These are phyloP conservation scores for Podospora didyma DNA, from an alignment of 495 filamentous ascomycete species.

Conservation along the genomic window DNA sequence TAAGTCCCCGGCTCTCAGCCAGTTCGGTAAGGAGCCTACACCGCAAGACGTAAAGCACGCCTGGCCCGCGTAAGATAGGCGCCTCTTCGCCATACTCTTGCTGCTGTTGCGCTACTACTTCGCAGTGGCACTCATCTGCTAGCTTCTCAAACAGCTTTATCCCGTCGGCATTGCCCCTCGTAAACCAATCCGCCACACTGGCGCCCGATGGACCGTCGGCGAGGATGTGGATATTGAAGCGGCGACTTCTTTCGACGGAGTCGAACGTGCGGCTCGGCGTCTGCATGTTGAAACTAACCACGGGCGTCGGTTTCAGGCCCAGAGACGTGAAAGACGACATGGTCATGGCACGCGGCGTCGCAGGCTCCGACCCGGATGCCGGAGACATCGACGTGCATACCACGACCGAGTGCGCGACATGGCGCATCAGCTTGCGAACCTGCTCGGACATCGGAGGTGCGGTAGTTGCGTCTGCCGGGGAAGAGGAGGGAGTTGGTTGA, in stretches of 20 bases:
- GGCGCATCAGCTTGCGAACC: slow-evolving; percentile 64
- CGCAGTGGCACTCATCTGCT: slow-evolving; percentile 18
- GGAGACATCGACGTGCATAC: slow-evolving; percentile 55
- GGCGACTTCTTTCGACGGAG: slow-evolving; percentile 46
- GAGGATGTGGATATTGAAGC: slow-evolving; percentile 50
- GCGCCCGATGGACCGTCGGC: slow-evolving; percentile 37
- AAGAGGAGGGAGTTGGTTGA: background rate
- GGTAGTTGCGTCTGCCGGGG: background rate
- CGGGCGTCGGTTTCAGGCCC: slow-evolving; percentile 58
- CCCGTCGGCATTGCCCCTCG: slow-evolving; percentile 30
- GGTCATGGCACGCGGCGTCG: slow-evolving; percentile 59
- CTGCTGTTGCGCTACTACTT: slow-evolving; percentile 1
- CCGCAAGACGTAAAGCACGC: slow-evolving; percentile 38
- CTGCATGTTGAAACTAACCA: slow-evolving; percentile 76
- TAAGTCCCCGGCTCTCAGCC: slow-evolving; percentile 27
- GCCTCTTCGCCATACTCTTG: slow-evolving; percentile 1
- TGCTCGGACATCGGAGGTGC: slow-evolving; percentile 27
- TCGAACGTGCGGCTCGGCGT: slow-evolving; percentile 66
- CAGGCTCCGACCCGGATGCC: slow-evolving; percentile 9
- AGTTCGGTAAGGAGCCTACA: slow-evolving; percentile 35
- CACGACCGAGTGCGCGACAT: slow-evolving; percentile 67
- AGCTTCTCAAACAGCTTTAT: slow-evolving; percentile 27
- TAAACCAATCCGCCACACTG: slow-evolving; percentile 40
- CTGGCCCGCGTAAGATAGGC: slow-evolving; percentile 32
- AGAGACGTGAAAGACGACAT: slow-evolving; percentile 82